A percentile compares a stretch with the other conserved stretches of the same genome.
phyloP scores from a whole-genome alignment of 1,284 basidiomycete genomes.

The Pyrrhoderma lamaoense region DNA sequence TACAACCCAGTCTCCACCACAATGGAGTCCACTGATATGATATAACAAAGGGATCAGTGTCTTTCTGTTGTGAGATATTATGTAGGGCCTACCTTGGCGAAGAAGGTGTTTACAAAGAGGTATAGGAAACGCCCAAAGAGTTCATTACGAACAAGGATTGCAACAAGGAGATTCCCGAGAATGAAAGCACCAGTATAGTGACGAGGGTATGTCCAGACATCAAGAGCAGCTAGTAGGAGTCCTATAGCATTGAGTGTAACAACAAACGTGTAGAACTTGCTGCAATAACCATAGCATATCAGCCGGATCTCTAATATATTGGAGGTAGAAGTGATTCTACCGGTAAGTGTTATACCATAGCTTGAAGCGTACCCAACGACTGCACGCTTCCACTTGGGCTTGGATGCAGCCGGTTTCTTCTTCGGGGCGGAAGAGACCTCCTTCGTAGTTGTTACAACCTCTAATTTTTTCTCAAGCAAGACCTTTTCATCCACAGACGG shows the following conservation, averaged over 20 bases:
- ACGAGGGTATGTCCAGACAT: constrained; percentile 51
- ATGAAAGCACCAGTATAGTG: constrained; percentile 53
- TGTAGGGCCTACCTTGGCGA: constrained; percentile 44
- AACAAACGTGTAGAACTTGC: constrained; percentile 56
- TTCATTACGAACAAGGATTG: constrained; percentile 48
- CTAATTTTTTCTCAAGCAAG: constrained; percentile 16
- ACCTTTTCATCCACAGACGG: constrained; percentile 21
- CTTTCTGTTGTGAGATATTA: not conserved
- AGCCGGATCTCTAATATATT: constrained; percentile 1
- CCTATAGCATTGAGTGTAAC: constrained; percentile 44
- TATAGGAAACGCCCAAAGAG: constrained; percentile 26
- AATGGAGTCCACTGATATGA: constrained; percentile 55
- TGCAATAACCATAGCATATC: constrained; percentile 22
- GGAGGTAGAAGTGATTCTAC: constrained; percentile 27
- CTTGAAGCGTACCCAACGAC: constrained; percentile 43
- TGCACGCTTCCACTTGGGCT: constrained; percentile 24
- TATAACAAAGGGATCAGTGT: constrained; percentile 1
- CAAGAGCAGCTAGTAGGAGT: constrained; percentile 41
- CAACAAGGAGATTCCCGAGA: constrained; percentile 47
- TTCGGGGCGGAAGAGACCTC: constrained; percentile 5
- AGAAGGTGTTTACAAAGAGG: constrained; percentile 33
- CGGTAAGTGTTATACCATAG: constrained; percentile 65
- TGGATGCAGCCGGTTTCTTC: constrained; percentile 19
- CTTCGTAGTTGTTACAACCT: constrained; percentile 14
- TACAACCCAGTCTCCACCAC: constrained; percentile 51